These are phyloP conservation scores for Blastomyces emzantsi DNA, from an alignment of 2,329 filamentous ascomycete species.

Conservation along the genomic window DNA sequence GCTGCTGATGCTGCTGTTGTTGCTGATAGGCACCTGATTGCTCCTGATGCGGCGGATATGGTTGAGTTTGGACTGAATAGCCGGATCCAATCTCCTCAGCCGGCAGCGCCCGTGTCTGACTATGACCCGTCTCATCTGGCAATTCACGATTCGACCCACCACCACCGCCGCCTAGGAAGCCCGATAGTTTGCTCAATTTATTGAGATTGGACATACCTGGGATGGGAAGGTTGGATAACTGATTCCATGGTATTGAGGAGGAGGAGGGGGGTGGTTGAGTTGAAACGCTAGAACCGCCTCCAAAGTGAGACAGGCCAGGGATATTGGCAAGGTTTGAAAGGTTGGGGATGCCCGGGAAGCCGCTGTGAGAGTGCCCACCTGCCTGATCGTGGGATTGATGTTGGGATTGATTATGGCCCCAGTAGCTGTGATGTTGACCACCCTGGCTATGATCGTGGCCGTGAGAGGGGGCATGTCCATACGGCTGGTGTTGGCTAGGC, in stretches of 20 bases:
- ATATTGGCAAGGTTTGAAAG: conserved; percentile 13
- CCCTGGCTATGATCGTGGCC: not conserved
- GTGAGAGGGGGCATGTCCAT: not conserved
- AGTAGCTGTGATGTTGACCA: conserved; percentile 13
- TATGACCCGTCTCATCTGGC: conserved; percentile 5
- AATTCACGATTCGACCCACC: conserved; percentile 22
- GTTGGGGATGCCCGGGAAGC: conserved; percentile 16
- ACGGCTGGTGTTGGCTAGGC: not conserved
- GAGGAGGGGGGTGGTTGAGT: conserved; percentile 20
- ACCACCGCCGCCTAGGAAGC: conserved; percentile 25
- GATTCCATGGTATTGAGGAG: conserved; percentile 25
- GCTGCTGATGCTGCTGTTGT: conserved; percentile 7
- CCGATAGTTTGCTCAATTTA: conserved; percentile 29
- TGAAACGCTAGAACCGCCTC: conserved; percentile 19
- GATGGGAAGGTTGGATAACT: conserved; percentile 28
- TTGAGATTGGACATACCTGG: conserved; percentile 32
- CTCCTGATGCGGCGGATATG: conserved; percentile 5
- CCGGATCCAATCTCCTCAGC: not conserved
- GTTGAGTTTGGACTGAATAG: not conserved
- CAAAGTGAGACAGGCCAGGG: conserved; percentile 11
- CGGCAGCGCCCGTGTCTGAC: conserved; percentile 1
- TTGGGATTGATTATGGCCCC: conserved; percentile 6
- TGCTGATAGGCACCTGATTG: conserved; percentile 9
- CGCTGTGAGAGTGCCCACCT: conserved; percentile 28
- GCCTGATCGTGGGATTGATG: conserved; percentile 10